Evolutionary conservation across 2,329 filamentous ascomycete genomes (phyloP).

Genomic region (Fusarium nygamai): DNA sequence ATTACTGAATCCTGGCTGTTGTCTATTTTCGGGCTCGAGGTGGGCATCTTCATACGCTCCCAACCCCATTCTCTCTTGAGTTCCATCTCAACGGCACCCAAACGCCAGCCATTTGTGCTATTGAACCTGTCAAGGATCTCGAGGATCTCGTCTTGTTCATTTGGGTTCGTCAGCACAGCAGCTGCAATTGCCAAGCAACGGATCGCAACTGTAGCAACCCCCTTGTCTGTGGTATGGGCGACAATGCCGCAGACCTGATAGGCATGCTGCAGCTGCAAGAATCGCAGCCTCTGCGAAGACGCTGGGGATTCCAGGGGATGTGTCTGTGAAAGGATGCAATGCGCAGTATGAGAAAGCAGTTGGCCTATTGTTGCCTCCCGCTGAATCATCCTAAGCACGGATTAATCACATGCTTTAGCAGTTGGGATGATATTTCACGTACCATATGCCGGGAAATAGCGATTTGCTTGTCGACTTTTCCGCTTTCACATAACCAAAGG

Average conservation of each 20-base stretch:
- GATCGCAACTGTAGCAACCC: constrained; percentile 81
- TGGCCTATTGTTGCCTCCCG: constrained; percentile 82
- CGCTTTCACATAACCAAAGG: constrained; percentile 79
- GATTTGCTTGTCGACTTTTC: constrained; percentile 75
- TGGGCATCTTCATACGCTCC: constrained; percentile 45
- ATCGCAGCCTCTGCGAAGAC: constrained; percentile 72
- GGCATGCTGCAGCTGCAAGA: constrained; percentile 77
- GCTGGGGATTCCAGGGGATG: constrained; percentile 74
- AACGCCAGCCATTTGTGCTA: constrained; percentile 80
- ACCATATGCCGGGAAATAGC: constrained; percentile 88
- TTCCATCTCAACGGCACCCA: constrained; percentile 76
- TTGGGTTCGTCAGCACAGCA: constrained; percentile 72
- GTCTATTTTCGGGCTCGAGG: constrained; percentile 8
- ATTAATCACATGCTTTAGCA: background rate
- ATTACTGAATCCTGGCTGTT: constrained; percentile 12
- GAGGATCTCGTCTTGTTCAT: constrained; percentile 84
- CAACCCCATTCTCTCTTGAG: constrained; percentile 84
- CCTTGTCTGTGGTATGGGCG: constrained; percentile 83
- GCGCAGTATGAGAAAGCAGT: constrained; percentile 88
- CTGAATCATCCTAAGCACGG: constrained; percentile 75
- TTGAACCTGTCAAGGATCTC: constrained; percentile 79
- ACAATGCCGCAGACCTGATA: constrained; percentile 90
- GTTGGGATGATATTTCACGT: constrained; percentile 41
- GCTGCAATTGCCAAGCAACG: constrained; percentile 82
- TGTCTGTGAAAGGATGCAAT: constrained; percentile 81